Base-by-base conservation (phyloP, 2,329 filamentous ascomycete species). In the Neocatenulostroma microsporum region DNA sequence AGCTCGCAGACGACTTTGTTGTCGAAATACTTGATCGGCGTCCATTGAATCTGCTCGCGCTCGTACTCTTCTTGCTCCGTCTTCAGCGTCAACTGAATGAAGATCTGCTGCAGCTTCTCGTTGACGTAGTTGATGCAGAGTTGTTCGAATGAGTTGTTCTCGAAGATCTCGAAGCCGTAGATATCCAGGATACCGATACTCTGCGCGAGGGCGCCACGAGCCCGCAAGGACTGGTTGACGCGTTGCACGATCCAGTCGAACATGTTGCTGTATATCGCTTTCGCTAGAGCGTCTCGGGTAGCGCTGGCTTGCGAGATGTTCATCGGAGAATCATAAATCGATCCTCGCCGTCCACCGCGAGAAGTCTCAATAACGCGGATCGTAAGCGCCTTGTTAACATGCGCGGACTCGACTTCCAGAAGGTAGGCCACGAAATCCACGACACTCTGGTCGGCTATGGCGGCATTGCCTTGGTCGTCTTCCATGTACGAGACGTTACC, bases 41-140 rank as follows among this genome's bases (percentile, higher is more conserved):
- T 95, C 91, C 91, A 98, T 58, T 94, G 80, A 57, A 98, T 98
- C 69, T 96, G 81, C 62, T 98, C 91, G 32, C 84, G 74, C 12
- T 83, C 86, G 56, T 98, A 98, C 61, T 98, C 91, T 51, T 98
- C 91, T 66, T 98, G 91, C 61, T 98, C 91, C 0, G 91, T 82
- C 68, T 94, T 94, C 45, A 98, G 65, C 0, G 91, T 98, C 51
- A 98, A 70, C 62, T 98, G 91, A 50, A 98, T 98, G 60, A 98
- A 98, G 54, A 98, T 96, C 58, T 98, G 91, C 64, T 98, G 91
- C 40, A 98, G 70, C 64, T 98, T 98, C 66, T 98, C 91, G 63
- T 98, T 98, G 57, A 96, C 93, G 57, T 96, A 98, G 69, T 98
- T 98, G 73, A 98, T 98, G 66, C 91, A 98, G 6, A 98, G 76